Conservation (phyloP, 768 basidiomycete genomes). For the Lactifluus piperatus region DNA sequence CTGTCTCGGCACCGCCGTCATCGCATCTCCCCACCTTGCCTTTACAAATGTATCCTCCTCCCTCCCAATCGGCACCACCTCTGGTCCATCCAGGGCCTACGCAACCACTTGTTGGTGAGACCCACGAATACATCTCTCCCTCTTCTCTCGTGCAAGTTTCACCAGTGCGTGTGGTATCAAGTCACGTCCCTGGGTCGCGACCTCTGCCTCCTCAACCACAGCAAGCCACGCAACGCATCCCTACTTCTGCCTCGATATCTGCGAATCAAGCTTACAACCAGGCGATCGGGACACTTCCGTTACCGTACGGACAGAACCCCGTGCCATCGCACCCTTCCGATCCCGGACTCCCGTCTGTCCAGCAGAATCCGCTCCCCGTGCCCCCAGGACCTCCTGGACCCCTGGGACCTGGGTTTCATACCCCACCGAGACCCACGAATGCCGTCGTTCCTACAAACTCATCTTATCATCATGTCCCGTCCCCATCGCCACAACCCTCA, state of each 20-base stretch:
- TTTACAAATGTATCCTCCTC: conserved; percentile 27
- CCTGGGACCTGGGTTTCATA: conserved; percentile 15
- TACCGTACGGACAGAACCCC: not conserved
- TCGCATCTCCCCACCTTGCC: conserved; percentile 20
- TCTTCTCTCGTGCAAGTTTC: conserved; percentile 4
- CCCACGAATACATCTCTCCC: conserved; percentile 7
- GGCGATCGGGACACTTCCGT: not conserved
- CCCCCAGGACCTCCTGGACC: conserved; percentile 22
- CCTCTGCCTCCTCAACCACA: conserved; percentile 20
- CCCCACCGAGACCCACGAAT: conserved; percentile 1
- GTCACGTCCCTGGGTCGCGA: conserved; percentile 18
- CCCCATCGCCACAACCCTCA: conserved; percentile 17
- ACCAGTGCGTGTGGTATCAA: conserved; percentile 8
- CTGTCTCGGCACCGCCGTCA: conserved; percentile 21
- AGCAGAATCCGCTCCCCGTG: conserved; percentile 17
- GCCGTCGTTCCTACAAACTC: not conserved
- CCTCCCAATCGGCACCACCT: conserved; percentile 31
- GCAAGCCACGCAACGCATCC: conserved; percentile 1
- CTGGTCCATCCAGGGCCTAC: conserved; percentile 4
- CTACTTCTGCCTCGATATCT: not conserved
- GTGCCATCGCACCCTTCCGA: not conserved
- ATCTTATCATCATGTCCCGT: conserved; percentile 11
- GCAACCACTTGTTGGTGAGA: not conserved
- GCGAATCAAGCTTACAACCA: conserved; percentile 10
- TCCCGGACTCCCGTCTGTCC: not conserved